Base-by-base conservation (phyloP, 208 protist genomes). In the Perkinsela sp. region DNA sequence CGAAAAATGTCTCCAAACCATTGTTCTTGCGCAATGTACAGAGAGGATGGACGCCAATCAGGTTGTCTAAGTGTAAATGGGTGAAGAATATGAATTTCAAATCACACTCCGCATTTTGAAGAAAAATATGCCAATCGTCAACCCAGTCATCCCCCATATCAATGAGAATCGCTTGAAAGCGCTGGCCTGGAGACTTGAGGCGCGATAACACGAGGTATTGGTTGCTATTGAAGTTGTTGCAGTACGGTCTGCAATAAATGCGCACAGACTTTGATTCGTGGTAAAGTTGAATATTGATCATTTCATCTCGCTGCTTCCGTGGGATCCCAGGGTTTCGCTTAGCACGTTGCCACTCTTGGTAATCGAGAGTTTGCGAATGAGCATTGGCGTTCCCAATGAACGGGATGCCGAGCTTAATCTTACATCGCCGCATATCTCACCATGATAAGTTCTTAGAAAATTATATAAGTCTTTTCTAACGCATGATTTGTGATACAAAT, bases 91-190 rank as follows among this genome's bases (percentile, higher is more conserved):
- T 76, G 73, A 87, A 77, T 6, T 80, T 86, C 15, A 81, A 76
- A 0, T 71, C 80, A 29, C 89, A 73, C 0, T 72, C 70, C 0
- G 84, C 86, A 30, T 77, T 30, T 66, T 77, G 73, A 68, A 92
- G 74, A 68, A 89, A 92, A 28, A 82, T 74, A 30, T 77, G 80
- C 84, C 86, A 92, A 75, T 92, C 86, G 69, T 92, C 86, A 13
- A 83, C 80, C 84, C 86, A 92, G 76, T 92, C 86, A 71, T 92
- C 86, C 22, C 77, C 76, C 31, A 83, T 83, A 69, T 92, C 86
- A 29, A 92, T 74, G 66, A 92, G 81, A 68, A 92, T 82, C 15
- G 87, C 75, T 22, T 57, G 40, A 6, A n/a, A n/a, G 6, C 13
- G 40, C 40, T 57, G 13, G 22, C 40, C 22, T 57, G 13, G 13